A percentile compares a stretch with the other conserved stretches of the same genome.
Evolutionary conservation across 108 stramenopile genomes (phyloP).

Genomic region (Cyclostephanos tholiformis): DNA sequence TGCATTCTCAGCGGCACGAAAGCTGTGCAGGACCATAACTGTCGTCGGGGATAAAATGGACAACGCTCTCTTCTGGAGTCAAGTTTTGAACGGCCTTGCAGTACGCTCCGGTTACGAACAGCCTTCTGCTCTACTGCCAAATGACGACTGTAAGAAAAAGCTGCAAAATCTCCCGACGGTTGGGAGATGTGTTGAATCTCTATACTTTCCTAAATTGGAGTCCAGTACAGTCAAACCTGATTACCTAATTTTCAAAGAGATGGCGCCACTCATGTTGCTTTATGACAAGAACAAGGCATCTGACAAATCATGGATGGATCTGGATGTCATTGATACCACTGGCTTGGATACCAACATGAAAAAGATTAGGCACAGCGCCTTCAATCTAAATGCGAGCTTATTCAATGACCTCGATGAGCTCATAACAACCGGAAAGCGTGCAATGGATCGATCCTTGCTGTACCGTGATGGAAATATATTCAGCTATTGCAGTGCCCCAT

Average conservation of each 20-base stretch:
- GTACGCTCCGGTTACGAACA: not conserved
- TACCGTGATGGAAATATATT: slow-evolving; percentile 43
- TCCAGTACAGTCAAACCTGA: slow-evolving; percentile 2
- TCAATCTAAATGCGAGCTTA: slow-evolving; percentile 49
- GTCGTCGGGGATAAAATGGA: slow-evolving; percentile 48
- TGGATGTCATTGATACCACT: slow-evolving; percentile 60
- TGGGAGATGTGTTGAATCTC: slow-evolving; percentile 5
- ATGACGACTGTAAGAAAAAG: not conserved
- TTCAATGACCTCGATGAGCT: slow-evolving; percentile 52
- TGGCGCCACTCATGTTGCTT: not conserved
- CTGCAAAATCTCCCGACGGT: not conserved
- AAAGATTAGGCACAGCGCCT: slow-evolving; percentile 42
- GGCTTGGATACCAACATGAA: slow-evolving; percentile 54
- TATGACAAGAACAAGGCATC: not conserved
- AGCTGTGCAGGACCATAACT: slow-evolving; percentile 40
- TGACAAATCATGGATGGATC: slow-evolving; percentile 26
- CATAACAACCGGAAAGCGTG: slow-evolving; percentile 48
- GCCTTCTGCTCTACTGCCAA: slow-evolving; percentile 5
- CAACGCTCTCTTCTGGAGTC: slow-evolving; percentile 46
- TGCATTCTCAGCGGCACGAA: slow-evolving; percentile 33
- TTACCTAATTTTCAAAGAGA: not conserved
- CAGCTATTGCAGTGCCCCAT: slow-evolving; percentile 43
- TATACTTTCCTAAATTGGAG: not conserved
- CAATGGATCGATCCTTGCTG: slow-evolving; percentile 27
- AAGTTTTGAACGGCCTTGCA: slow-evolving; percentile 41